Evolutionary conservation across 225 moss, liverwort and hornwort species (phyloP).

Genomic region (Marchantia paleacea): DNA sequence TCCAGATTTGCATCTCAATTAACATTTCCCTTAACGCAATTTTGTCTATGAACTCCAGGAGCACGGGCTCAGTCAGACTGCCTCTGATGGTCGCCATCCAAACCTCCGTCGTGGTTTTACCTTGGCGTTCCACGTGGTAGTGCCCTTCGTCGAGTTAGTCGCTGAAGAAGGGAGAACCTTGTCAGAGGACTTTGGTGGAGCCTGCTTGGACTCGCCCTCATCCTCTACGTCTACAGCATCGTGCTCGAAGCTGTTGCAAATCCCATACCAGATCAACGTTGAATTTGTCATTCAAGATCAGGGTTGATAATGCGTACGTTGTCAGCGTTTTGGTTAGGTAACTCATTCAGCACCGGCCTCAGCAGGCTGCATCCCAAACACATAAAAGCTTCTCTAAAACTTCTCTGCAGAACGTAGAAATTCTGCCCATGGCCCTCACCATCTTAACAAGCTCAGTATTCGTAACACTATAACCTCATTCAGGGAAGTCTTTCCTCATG

Average conservation of each 20-base stretch:
- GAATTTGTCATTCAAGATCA: slow-evolving; percentile 99
- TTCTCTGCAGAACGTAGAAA: slow-evolving; percentile 20
- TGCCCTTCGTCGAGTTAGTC: slow-evolving; percentile 85
- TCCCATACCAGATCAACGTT: slow-evolving; percentile 99
- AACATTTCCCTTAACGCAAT: slow-evolving; percentile 27
- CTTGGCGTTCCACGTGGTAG: slow-evolving; percentile 98
- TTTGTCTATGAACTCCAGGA: slow-evolving; percentile 40
- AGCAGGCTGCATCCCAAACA: slow-evolving; percentile 45
- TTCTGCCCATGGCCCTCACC: slow-evolving; percentile 23
- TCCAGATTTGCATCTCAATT: slow-evolving; percentile 33
- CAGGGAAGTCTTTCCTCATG: slow-evolving; percentile 20
- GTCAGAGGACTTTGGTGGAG: slow-evolving; percentile 98
- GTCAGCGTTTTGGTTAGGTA: slow-evolving; percentile 45
- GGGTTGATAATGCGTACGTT: slow-evolving; percentile 85
- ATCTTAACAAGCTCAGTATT: slow-evolving; percentile 19
- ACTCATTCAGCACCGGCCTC: slow-evolving; percentile 38
- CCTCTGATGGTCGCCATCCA: slow-evolving; percentile 59
- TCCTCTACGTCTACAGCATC: slow-evolving; percentile 99
- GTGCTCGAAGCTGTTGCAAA: slow-evolving; percentile 99
- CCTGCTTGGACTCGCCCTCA: slow-evolving; percentile 99
- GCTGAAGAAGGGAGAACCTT: slow-evolving; percentile 94
- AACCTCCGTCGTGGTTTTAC: slow-evolving; percentile 84
- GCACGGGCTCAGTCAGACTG: slow-evolving; percentile 28
- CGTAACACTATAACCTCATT: slow-evolving; percentile 21
- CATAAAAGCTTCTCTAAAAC: slow-evolving; percentile 30